Evolutionary conservation across 345 rosid species (phyloP).

Genomic region (Salix arbutifolia): DNA sequence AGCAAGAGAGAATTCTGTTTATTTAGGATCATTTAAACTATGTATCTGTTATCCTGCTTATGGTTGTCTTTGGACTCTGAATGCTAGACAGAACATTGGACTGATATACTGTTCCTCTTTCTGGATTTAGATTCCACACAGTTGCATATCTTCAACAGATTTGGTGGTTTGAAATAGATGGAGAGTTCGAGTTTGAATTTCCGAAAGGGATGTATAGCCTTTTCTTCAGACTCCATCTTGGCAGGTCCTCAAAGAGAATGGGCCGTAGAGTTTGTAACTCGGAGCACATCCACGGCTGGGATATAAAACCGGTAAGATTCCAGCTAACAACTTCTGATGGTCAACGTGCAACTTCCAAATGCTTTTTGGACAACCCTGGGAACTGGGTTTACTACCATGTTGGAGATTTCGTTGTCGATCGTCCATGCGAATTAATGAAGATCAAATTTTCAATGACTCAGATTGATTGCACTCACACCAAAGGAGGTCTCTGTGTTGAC

Average conservation of each 20-base stretch:
- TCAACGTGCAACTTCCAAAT: slow-evolving; percentile 7
- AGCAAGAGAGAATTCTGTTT: neutral
- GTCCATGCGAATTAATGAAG: neutral
- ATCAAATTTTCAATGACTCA: slow-evolving; percentile 22
- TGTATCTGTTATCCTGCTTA: neutral
- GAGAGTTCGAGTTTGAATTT: slow-evolving; percentile 20
- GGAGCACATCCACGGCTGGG: slow-evolving; percentile 24
- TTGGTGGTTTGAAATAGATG: slow-evolving; percentile 27
- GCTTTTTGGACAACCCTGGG: slow-evolving; percentile 9
- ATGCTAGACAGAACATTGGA: neutral
- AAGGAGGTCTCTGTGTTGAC: slow-evolving; percentile 23
- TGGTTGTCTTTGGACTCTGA: neutral
- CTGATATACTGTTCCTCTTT: neutral
- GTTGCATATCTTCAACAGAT: slow-evolving; percentile 22
- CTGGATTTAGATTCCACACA: slow-evolving; percentile 14
- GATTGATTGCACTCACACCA: slow-evolving; percentile 25
- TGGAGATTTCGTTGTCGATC: slow-evolving; percentile 15
- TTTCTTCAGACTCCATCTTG: slow-evolving; percentile 24
- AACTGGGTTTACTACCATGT: slow-evolving; percentile 17
- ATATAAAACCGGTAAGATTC: slow-evolving; percentile 18
- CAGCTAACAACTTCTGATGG: slow-evolving; percentile 15
- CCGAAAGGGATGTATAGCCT: slow-evolving; percentile 21
- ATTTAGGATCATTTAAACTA: too few relatives aligned
- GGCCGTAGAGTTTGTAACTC: slow-evolving; percentile 16
- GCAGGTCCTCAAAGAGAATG: slow-evolving; percentile 13